Base-by-base conservation (phyloP, 345 rosid genomes). In the Geranium rotundifolium region DNA sequence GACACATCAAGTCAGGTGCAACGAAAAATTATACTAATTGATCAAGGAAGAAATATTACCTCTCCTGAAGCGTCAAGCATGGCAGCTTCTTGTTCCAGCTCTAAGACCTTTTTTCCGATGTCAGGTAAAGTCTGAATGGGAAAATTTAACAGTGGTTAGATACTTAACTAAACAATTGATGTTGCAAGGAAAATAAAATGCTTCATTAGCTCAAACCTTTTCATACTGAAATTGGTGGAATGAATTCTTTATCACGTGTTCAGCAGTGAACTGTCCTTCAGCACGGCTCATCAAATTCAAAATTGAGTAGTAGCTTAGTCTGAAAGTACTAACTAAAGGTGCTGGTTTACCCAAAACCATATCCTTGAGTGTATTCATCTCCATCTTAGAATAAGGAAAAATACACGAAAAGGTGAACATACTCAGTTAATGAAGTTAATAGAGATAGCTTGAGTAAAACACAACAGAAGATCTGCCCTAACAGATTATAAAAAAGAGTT, bases 301-400 rank as follows among this genome's bases (percentile, higher is more conserved):
- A 72, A 93, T 93, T 62, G 99, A 86, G 77, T 90, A 93, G 80
- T 93, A 90, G 74, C 99, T 93, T 72, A 93, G 73, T 78, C 99
- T 85, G 77, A 93, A 93, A 61, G 99, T 93, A 79, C 99, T 93
- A 69, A 93, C 89, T 65, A 90, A 81, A 65, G 99, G 99, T 63
- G 99, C 99, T 39, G 99, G 99, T 79, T 85, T 93, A 63, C 99
- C 99, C 88, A 90, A 79, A 78, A 86, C 79, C 99, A 93, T 90
- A 71, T 93, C 97, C 78, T 72, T 86, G 27, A 90, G 87, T 17
- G 85, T 78, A 69, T 78, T 77, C 99, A 93, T 86, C 80, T 90
- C 99, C 97, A 90, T 88, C 99, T 93, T 80, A 58, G 41, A 69
- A 72, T 23, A 61, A 66, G 55, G 54, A 23, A 69, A 57, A 19